A percentile compares a stretch with the other conserved stretches of the same genome.
Evolutionary conservation across 495 filamentous ascomycete genomes (phyloP).

Genomic region (Glonium stellatum): DNA sequence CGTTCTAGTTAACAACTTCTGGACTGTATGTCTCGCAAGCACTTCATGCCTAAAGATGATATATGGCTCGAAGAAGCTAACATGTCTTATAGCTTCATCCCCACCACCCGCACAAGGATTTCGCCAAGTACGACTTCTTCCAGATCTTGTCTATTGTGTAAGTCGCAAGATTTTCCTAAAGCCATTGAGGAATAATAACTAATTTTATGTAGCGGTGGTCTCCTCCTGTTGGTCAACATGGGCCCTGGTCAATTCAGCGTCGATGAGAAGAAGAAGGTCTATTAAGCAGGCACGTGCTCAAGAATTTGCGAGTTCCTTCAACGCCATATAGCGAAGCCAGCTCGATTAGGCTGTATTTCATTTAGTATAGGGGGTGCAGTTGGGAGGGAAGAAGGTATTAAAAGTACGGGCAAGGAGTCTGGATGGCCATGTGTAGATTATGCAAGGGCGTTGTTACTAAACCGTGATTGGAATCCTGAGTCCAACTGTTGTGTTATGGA

Average conservation of each 20-base stretch:
- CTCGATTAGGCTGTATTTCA: background rate
- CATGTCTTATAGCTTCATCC: slow-evolving; percentile 67
- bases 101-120: slow-evolving; percentile 98
- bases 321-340: background rate
- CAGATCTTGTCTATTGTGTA: slow-evolving; percentile 98
- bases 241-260: slow-evolving; percentile 94
- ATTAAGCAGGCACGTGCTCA: slow-evolving; percentile 46
- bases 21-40: slow-evolving; percentile 70
- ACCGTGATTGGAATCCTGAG: background rate
- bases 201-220: slow-evolving; percentile 58
- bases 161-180: slow-evolving; percentile 28
- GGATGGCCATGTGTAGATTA: slow-evolving; percentile 2
- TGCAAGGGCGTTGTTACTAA: background rate
- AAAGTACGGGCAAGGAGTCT: background rate
- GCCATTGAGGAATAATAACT: slow-evolving; percentile 5
- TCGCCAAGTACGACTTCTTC: slow-evolving; percentile 99
- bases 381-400: background rate
- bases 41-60: no score
- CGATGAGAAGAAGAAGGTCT: slow-evolving; percentile 99
- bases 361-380: background rate
- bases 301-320: background rate
- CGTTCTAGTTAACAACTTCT: slow-evolving; percentile 97
- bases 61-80: background rate
- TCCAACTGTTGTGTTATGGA: background rate
- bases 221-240: slow-evolving; percentile 95